phyloP scores from a whole-genome alignment of 352 stramenopile genomes.

The Phytopythium kandeliae region DNA sequence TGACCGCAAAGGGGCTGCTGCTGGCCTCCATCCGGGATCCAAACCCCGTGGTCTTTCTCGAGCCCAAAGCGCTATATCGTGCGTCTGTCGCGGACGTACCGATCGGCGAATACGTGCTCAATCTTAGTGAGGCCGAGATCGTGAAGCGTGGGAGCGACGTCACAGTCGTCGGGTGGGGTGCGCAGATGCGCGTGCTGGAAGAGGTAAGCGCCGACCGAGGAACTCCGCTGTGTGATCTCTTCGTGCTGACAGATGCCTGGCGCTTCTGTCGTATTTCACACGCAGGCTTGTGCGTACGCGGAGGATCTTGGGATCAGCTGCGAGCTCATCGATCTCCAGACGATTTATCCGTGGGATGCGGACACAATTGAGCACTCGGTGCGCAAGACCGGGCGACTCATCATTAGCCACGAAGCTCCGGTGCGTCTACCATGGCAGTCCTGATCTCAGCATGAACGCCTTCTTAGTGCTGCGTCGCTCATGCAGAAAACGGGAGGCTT shows the following conservation, averaged over 20 bases:
- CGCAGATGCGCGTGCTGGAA: constrained; percentile 85
- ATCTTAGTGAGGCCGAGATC: constrained; percentile 93
- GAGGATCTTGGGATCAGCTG: constrained; percentile 92
- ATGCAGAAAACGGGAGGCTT: constrained; percentile 89
- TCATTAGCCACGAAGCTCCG: constrained; percentile 97
- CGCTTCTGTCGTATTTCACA: too few species aligned
- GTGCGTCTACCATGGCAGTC: too few species aligned
- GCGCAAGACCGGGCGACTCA: constrained; percentile 95
- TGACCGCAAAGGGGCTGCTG: constrained; percentile 95
- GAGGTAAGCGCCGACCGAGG: too few species aligned
- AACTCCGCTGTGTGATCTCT: too few species aligned
- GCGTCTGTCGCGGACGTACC: constrained; percentile 93
- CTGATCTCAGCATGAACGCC: too few species aligned
- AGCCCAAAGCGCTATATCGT: constrained; percentile 98
- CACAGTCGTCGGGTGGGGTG: constrained; percentile 94
- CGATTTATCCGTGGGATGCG: constrained; percentile 96
- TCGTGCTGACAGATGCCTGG: too few species aligned
- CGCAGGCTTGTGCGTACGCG: constrained; percentile 75
- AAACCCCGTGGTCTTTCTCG: constrained; percentile 97
- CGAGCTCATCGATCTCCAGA: constrained; percentile 97
- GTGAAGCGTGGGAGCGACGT: constrained; percentile 90
- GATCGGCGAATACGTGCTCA: constrained; percentile 92
- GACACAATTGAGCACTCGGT: constrained; percentile 94
- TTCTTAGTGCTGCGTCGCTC: too few species aligned
- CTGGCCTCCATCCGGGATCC: constrained; percentile 94